phyloP scores from a whole-genome alignment of 805 yeast genomes.

The Isabelozyma heimii region DNA sequence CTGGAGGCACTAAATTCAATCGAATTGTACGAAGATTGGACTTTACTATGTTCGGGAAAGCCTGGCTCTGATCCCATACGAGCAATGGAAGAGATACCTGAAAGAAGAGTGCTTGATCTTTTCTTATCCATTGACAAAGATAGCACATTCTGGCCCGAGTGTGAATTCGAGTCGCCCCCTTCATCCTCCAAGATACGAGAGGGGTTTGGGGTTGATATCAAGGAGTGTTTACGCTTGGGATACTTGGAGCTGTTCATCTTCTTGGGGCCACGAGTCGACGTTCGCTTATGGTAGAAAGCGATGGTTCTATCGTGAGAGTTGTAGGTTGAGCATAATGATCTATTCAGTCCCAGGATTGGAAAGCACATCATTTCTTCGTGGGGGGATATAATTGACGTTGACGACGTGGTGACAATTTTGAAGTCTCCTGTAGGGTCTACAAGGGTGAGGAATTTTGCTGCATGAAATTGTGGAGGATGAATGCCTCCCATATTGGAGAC shows the following conservation, averaged over 20 bases:
- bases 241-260: constrained; percentile 8
- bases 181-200: constrained; percentile 43
- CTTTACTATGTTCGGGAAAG: constrained; percentile 21
- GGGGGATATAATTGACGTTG: constrained; percentile 61
- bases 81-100: constrained; percentile 44
- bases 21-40: constrained; percentile 6
- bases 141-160: constrained; percentile 18
- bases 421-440: constrained; percentile 74
- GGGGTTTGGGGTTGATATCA: constrained; percentile 41
- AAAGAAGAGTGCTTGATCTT: constrained; percentile 39
- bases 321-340: constrained; percentile 54
- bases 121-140: constrained; percentile 43
- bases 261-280: constrained; percentile 20
- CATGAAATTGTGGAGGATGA: constrained; percentile 20
- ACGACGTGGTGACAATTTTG: constrained; percentile 68
- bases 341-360: constrained; percentile 41
- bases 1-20: constrained; percentile 38
- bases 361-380: constrained; percentile 56
- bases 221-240: constrained; percentile 23
- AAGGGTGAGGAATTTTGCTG: constrained; percentile 56
- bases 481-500: constrained; percentile 4
- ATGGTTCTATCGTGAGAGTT: constrained; percentile 45
- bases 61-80: constrained; percentile 42
- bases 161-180: constrained; percentile 7
- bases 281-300: constrained; percentile 54